Evolutionary conservation across 371 early-diverging fungal species (phyloP).

Genomic region (Parasitella parasitica): DNA sequence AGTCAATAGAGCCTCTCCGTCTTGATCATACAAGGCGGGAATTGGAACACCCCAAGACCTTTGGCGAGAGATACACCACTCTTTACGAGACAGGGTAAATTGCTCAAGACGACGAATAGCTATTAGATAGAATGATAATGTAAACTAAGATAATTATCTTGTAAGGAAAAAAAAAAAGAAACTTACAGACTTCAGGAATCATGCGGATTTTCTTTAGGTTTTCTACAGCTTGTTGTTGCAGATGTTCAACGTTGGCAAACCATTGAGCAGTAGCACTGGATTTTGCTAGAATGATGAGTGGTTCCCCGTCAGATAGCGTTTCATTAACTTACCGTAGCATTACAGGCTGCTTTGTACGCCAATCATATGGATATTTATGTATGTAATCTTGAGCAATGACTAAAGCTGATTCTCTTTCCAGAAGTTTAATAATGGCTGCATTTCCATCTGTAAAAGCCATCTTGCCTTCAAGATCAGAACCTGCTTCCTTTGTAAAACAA

Average conservation of each 20-base stretch:
- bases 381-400: constrained; percentile 47
- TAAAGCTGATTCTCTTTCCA: constrained; percentile 43
- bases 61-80: constrained; percentile 96
- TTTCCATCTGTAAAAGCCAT: constrained; percentile 67
- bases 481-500: constrained; percentile 72
- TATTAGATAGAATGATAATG: no score
- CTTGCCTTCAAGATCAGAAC: constrained; percentile 61
- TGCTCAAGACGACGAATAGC: constrained; percentile 59
- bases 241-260: constrained; percentile 75
- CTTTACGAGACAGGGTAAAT: constrained; percentile 68
- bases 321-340: constrained; percentile 54
- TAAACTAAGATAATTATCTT: no score
- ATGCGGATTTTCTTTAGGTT: constrained; percentile 58
- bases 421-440: constrained; percentile 55
- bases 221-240: constrained; percentile 62
- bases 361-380: constrained; percentile 91
- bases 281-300: not conserved
- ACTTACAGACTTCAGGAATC: constrained; percentile 64
- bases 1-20: constrained; percentile 68
- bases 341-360: constrained; percentile 89
- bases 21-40: constrained; percentile 76
- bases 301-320: not conserved
- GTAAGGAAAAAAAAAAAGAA: no score
- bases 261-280: constrained; percentile 82
- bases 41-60: constrained; percentile 82